Evolutionary conservation across 768 basidiomycete species (phyloP).

Genomic region (Mycena pura): DNA sequence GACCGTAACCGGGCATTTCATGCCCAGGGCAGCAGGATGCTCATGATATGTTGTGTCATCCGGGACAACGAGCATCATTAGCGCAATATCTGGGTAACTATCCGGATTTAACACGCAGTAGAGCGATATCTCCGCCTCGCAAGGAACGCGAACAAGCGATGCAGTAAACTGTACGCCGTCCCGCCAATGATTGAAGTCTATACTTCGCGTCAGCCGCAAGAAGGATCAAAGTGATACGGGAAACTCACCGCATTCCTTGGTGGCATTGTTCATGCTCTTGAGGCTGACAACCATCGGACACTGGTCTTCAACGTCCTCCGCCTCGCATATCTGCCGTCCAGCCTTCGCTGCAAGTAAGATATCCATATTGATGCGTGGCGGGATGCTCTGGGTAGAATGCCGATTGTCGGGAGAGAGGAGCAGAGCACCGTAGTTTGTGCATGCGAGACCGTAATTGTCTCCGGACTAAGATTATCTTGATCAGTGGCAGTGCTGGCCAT

Average conservation of each 20-base stretch:
- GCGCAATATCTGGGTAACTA: slow-evolving; percentile 11
- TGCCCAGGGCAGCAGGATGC: slow-evolving; percentile 1
- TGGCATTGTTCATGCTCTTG: slow-evolving; percentile 10
- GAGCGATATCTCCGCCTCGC: background rate
- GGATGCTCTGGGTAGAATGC: too few relatives aligned
- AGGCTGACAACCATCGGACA: slow-evolving; percentile 1
- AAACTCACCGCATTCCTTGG: slow-evolving; percentile 10
- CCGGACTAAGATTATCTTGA: too few relatives aligned
- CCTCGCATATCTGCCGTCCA: slow-evolving; percentile 8
- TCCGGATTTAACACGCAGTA: slow-evolving; percentile 7
- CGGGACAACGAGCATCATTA: slow-evolving; percentile 8
- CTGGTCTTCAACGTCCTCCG: slow-evolving; percentile 2
- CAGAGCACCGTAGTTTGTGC: too few relatives aligned
- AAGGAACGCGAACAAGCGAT: slow-evolving; percentile 4
- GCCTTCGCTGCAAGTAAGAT: slow-evolving; percentile 1
- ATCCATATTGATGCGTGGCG: slow-evolving; percentile 1
- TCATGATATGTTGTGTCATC: background rate
- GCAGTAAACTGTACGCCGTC: slow-evolving; percentile 6
- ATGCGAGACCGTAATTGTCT: too few relatives aligned
- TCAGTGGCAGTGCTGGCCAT: too few relatives aligned
- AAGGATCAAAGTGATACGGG: background rate
- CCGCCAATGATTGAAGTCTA: slow-evolving; percentile 13
- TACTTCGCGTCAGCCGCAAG: background rate
- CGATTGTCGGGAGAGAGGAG: too few relatives aligned
- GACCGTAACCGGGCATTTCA: slow-evolving; percentile 1